Conservation (phyloP, 805 yeast genomes). For the Candida germanica region DNA sequence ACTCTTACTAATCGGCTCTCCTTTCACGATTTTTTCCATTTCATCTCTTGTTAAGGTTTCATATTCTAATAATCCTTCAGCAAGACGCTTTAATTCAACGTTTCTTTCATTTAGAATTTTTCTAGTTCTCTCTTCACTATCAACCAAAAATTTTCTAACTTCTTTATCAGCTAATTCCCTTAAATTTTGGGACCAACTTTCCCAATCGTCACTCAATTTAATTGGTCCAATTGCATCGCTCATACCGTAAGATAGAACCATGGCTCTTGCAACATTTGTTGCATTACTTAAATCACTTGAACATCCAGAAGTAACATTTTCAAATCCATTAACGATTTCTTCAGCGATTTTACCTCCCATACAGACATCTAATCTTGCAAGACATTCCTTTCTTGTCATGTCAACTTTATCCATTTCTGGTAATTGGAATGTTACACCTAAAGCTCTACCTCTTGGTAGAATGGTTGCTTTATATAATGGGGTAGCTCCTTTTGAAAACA, state of each 20-base stretch:
- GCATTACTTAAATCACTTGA: slow-evolving; percentile 88
- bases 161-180: slow-evolving; percentile 92
- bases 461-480: slow-evolving; percentile 96
- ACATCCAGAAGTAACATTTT: slow-evolving; percentile 93
- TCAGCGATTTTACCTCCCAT: slow-evolving; percentile 99
- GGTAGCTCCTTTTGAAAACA: slow-evolving; percentile 91
- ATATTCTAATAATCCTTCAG: slow-evolving; percentile 90
- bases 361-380: slow-evolving; percentile 91
- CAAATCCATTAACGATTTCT: slow-evolving; percentile 85
- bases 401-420: slow-evolving; percentile 99
- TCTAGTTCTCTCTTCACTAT: slow-evolving; percentile 79
- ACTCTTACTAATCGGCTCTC: slow-evolving; percentile 68
- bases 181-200: slow-evolving; percentile 86
- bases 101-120: slow-evolving; percentile 56
- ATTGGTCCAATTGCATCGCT: slow-evolving; percentile 91
- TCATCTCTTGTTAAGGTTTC: slow-evolving; percentile 92
- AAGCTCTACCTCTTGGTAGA: slow-evolving; percentile 92
- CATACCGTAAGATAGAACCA: slow-evolving; percentile 98
- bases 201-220: slow-evolving; percentile 86
- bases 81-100: slow-evolving; percentile 77
- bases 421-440: slow-evolving; percentile 94
- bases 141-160: slow-evolving; percentile 70
- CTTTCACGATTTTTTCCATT: slow-evolving; percentile 80
- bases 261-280: slow-evolving; percentile 88
- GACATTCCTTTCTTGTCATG: slow-evolving; percentile 82